Evolutionary conservation across 2,329 filamentous ascomycete genomes (phyloP), one percentile per base, ranked within the genome.

Genomic region (Neofusicoccum kwambonambiense): DNA sequence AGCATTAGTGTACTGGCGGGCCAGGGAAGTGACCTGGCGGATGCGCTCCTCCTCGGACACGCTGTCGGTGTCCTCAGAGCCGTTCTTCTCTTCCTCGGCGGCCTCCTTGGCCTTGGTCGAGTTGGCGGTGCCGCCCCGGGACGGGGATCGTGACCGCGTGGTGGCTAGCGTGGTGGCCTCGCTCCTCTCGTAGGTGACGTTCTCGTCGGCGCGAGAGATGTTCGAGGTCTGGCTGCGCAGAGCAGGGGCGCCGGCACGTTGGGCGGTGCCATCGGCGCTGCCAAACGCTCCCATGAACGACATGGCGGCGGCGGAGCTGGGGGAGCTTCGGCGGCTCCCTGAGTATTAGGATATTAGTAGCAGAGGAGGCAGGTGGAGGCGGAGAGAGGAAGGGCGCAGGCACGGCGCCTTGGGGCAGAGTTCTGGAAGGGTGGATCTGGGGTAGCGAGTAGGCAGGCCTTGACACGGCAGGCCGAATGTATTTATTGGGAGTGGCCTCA

Each of bases 1-100:
- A 47, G 76, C 73, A 37, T 74, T 68, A 6, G 80, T 82, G 56
- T 78, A 71, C 6, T 75, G 74, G 67, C 79, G 72, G 5, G 81
- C 81, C 17, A 83, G 74, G 51, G 76, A 71, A 34, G 73, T 71
- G 35, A 83, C 76, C 37, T 76, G 73, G 17, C 71, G 66, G 64
- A 79, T 72, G 67, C 77, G 71, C 37, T 74, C 69, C 15, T 71
- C 65, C 44, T 71, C 68, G 2, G 62, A 66, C 50, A 68, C 67
- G 64, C 73, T 71, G 41, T 69, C 67, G 2, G 69, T 67, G 39
- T 69, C 67, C 19, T 64, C 66, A 1, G 67, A 68, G 39, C 67
- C 68, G 41, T 70, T 69, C 56, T 69, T 70, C 58, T 71, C 69
- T n/a, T 65, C 71, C 47, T 68, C 68, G 1, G 68, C 67, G 13